These are phyloP conservation scores for Corylus americana DNA, from an alignment of 306 rosid genomes.

Conservation along the genomic window DNA sequence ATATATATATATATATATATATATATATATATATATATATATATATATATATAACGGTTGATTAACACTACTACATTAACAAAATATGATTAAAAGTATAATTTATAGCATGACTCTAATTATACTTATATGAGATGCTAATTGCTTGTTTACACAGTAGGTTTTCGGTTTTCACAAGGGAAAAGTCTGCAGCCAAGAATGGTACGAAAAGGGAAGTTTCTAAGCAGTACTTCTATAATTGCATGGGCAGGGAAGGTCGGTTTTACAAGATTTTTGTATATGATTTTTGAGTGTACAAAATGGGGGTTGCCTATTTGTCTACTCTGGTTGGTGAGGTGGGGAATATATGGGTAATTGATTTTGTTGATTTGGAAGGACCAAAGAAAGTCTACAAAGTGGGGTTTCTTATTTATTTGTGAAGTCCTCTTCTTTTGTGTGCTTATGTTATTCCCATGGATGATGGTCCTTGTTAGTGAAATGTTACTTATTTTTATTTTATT, in stretches of 20 bases:
- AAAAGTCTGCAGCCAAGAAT: background rate
- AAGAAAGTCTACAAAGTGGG: background rate
- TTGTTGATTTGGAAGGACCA: background rate
- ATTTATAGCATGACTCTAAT: too few relatives aligned
- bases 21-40: too few relatives aligned
- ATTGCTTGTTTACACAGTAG: background rate
- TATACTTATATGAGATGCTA: background rate
- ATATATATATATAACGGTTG: too few relatives aligned
- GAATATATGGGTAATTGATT: background rate
- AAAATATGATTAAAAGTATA: too few relatives aligned
- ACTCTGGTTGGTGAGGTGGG: background rate
- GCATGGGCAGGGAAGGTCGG: background rate
- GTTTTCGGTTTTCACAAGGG: background rate
- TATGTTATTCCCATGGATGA: too few relatives aligned
- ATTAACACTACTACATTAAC: too few relatives aligned
- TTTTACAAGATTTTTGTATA: background rate
- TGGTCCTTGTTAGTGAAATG: too few relatives aligned
- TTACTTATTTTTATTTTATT: too few relatives aligned
- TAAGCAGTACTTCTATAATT: background rate
- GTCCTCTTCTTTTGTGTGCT: too few relatives aligned
- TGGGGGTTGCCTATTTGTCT: background rate
- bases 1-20: too few relatives aligned
- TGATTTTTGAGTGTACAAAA: background rate
- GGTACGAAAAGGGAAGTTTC: background rate
- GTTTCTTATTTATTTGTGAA: too few relatives aligned